These are phyloP conservation scores for Quercus alba DNA, from an alignment of 306 rosid genomes.

Conservation along the genomic window DNA sequence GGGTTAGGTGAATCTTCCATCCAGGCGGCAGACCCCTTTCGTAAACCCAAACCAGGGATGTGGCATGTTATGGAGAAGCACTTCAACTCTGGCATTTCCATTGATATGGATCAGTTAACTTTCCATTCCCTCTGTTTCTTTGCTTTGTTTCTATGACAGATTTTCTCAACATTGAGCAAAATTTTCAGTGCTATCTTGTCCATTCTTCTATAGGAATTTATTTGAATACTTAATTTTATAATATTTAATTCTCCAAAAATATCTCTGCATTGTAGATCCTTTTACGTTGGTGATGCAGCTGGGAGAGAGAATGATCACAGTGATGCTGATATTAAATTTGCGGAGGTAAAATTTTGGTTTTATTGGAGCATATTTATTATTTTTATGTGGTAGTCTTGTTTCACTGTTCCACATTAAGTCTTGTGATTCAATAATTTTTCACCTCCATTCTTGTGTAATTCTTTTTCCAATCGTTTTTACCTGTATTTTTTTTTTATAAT, in stretches of 20 bases:
- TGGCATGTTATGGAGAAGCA: conserved; percentile 81
- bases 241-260: conserved; percentile 1
- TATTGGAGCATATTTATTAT: neutral
- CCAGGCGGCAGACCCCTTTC: conserved; percentile 60
- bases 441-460: neutral
- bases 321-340: conserved; percentile 84
- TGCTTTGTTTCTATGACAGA: neutral
- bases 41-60: conserved; percentile 92
- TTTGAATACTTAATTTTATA: neutral
- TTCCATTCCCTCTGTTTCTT: conserved; percentile 21
- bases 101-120: conserved; percentile 76
- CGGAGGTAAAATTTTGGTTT: conserved; percentile 50
- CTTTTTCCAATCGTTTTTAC: neutral
- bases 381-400: neutral
- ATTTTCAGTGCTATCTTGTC: conserved; percentile 1
- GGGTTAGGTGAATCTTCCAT: conserved; percentile 43
- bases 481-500: neutral
- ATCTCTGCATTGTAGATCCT: conserved; percentile 57
- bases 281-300: conserved; percentile 97
- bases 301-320: conserved; percentile 84
- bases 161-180: neutral
- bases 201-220: neutral
- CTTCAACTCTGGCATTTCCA: conserved; percentile 75
- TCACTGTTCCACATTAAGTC: neutral
- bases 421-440: neutral